Evolutionary conservation across 306 rosid genomes (phyloP), one percentile per base, ranked within the genome.

Genomic region (Argentina anserina): DNA sequence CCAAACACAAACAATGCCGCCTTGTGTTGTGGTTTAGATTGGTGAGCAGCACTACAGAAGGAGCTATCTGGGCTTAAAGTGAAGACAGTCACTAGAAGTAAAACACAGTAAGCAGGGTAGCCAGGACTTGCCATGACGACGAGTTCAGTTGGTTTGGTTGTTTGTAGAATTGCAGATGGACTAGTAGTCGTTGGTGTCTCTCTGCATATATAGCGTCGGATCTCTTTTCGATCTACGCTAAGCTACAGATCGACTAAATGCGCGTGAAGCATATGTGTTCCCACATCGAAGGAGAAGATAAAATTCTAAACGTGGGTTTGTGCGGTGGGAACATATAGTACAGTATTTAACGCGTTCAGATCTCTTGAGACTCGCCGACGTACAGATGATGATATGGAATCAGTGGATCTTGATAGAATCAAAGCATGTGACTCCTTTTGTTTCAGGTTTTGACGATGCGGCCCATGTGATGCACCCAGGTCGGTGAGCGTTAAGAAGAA

Each of bases 1-100:
- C 89, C 89, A 34, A 83, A 78, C n/a, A 86, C 53, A 69, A 78
- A 86, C 3, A 85, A 60, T 15, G 87, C 77, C 31, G 87, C 73
- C 31, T 37, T 65, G 34, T 45, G 77, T 17, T 63, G 65, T 31
- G 25, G 39, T 50, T 60, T 58, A 14, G 14, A 12, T 4, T 26
- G 61, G 7, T n/a, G 68, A 62, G 25, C 45, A 17, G 66, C 41
- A 37, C 15, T 40, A 31, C 66, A 36, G 18, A 63, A 63, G 68
- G 29, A 63, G 26, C 68, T 63, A 37, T 29, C 29, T n/a, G 68
- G 29, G 68, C 8, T 18, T 28, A 63, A 21, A 33, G 23, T 18
- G 11, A 61, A 5, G n/a, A 63, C 41, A 26, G 46, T n/a, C 4
- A 33, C 41, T 7, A 61, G 6, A 2, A 63, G 29, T 37, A 37